Conservation (phyloP, 2,329 filamentous ascomycete species). For the Colletotrichum lini region DNA sequence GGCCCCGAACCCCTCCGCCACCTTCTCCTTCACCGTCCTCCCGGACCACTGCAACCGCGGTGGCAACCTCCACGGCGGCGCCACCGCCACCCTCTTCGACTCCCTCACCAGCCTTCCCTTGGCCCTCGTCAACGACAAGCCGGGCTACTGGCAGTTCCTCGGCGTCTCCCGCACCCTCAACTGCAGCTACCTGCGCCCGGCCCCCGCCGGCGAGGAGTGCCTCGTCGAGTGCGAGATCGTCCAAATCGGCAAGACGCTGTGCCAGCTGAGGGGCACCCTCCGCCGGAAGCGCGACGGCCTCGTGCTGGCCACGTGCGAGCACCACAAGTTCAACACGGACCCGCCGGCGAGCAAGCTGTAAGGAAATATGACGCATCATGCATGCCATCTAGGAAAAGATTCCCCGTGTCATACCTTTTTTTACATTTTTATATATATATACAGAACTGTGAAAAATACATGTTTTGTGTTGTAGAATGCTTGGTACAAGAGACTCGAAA, state of each 20-base stretch:
- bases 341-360: slow-evolving; percentile 51
- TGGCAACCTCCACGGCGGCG: slow-evolving; percentile 73
- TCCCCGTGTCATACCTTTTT: no score
- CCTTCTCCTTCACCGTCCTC: slow-evolving; percentile 65
- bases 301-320: slow-evolving; percentile 72
- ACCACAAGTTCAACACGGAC: slow-evolving; percentile 76
- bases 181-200: slow-evolving; percentile 77
- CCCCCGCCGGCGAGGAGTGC: slow-evolving; percentile 65
- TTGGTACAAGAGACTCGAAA: neutral
- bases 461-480: no score
- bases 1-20: slow-evolving; percentile 55
- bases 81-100: slow-evolving; percentile 78
- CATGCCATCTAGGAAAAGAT: no score
- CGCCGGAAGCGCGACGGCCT: slow-evolving; percentile 65
- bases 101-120: slow-evolving; percentile 73
- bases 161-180: slow-evolving; percentile 77
- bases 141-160: slow-evolving; percentile 72
- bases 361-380: neutral
- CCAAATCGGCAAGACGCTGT: slow-evolving; percentile 69
- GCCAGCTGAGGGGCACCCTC: slow-evolving; percentile 68
- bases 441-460: no score
- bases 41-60: slow-evolving; percentile 67
- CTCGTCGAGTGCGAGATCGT: slow-evolving; percentile 71
- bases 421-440: no score
- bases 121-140: slow-evolving; percentile 64